Conservation (phyloP, 805 yeast genomes). For the Grigorovia humatica region DNA sequence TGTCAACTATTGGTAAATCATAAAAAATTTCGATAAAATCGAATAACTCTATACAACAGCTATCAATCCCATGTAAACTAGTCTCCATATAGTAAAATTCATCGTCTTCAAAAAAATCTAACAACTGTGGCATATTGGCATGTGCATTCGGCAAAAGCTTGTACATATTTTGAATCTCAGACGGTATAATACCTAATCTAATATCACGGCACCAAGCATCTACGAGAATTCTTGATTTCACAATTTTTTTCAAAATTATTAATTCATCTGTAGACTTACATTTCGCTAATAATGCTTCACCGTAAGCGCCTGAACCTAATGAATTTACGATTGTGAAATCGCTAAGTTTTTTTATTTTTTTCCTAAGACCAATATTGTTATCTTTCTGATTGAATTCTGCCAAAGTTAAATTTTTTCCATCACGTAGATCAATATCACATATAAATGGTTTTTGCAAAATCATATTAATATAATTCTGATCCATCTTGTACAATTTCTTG, state of each 20-base stretch:
- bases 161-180: constrained; percentile 78
- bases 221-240: constrained; percentile 82
- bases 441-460: not conserved
- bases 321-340: constrained; percentile 63
- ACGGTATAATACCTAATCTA: constrained; percentile 79
- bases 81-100: constrained; percentile 82
- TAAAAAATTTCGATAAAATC: constrained; percentile 80
- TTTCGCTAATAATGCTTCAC: constrained; percentile 73
- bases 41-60: constrained; percentile 82
- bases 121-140: constrained; percentile 70
- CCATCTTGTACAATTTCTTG: not conserved
- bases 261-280: constrained; percentile 51
- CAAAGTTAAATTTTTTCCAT: not conserved
- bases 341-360: constrained; percentile 57
- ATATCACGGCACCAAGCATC: constrained; percentile 97
- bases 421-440: no score
- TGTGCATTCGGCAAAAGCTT: constrained; percentile 35
- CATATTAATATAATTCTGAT: not conserved
- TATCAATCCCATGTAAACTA: constrained; percentile 84
- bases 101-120: constrained; percentile 89
- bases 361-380: constrained; percentile 43
- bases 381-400: not conserved
- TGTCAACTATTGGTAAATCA: constrained; percentile 65
- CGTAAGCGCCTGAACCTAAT: constrained; percentile 95
- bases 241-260: constrained; percentile 79